phyloP scores from a whole-genome alignment of 768 basidiomycete genomes.

The Scleroderma bovista region DNA sequence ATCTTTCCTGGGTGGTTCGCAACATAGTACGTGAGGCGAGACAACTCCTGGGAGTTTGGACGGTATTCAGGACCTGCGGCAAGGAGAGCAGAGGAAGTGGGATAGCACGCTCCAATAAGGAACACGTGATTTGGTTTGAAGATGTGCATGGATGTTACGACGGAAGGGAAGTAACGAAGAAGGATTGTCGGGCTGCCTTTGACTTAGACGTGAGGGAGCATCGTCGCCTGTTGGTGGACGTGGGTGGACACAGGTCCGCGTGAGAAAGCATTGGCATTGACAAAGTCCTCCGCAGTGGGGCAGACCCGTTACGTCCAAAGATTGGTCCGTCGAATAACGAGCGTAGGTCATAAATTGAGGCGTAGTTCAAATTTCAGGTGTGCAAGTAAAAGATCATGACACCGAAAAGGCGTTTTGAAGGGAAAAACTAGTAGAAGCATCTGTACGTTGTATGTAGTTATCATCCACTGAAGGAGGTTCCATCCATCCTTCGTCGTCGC shows the following conservation, averaged over 20 bases:
- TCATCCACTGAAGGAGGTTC: conserved; percentile 5
- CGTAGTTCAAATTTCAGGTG: no score
- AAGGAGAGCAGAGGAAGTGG: conserved; percentile 65
- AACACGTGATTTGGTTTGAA: conserved; percentile 83
- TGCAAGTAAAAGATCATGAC: not conserved
- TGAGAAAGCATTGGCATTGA: not conserved
- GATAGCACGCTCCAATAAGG: conserved; percentile 83
- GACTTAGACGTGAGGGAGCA: not conserved
- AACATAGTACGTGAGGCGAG: conserved; percentile 81
- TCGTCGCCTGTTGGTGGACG: not conserved
- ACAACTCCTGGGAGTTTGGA: conserved; percentile 82
- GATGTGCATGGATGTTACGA: conserved; percentile 48
- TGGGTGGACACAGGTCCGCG: not conserved
- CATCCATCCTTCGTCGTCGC: conserved; percentile 34
- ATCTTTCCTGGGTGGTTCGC: conserved; percentile 80
- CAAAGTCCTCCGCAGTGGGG: no score
- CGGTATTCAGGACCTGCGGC: conserved; percentile 72
- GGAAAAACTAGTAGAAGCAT: conserved; percentile 6
- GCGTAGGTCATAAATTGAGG: no score
- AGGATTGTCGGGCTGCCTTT: not conserved
- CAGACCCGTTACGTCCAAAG: no score
- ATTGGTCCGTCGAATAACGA: no score
- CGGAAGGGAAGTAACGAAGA: not conserved
- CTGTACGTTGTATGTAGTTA: not conserved
- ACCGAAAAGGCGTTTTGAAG: conserved; percentile 9